Evolutionary conservation across 1,284 basidiomycete genomes (phyloP), one percentile per base, ranked within the genome.

Genomic region (Pseudozyma pruni): DNA sequence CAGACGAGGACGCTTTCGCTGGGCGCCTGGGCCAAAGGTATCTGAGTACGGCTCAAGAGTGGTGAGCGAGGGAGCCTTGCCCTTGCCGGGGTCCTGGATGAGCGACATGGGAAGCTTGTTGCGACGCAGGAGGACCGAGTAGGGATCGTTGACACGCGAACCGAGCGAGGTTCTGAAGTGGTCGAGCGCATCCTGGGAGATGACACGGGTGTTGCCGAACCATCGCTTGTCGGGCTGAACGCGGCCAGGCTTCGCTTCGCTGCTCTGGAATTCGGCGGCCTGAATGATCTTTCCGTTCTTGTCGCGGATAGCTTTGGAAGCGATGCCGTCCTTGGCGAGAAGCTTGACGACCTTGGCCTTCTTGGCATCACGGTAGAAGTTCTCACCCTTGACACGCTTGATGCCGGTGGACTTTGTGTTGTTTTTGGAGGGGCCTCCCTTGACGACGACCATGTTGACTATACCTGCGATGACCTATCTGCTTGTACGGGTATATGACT

Each of bases 161-260:
- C 66, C 72, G 25, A 82, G 72, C 29, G 78, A 72, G n/a, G 74
- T 79, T 5, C 79, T 66, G 72, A 82, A 82, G 59, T 82, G 79
- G 79, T 97, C 94, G 77, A 82, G 63, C 16, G 80, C 80, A 63
- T 81, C 79, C 49, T 82, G 80, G 6, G 69, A 74, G 82, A 99
- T 98, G 49, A 98, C 95, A 80, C 96, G 87, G 11, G 96, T 98
- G 85, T 98, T 98, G 43, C 94, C 60, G 60, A 82, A 82, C 80
- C 80, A 82, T 25, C 79, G 74, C 47, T 79, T 69, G 60, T 82
- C 79, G 5, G 79, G 80, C 63, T 81, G 79, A 14, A 82, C 80
- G 35, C 80, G 76, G 19, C 80, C 80, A 5, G 80, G 80, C 62
- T 72, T 79, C 23, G 79, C 80, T 39, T 81, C 80, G 42, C 69